Percentiles rank a stretch among this genome's conserved stretches.
Conservation (phyloP, 208 protist species). For the Trichomonas vaginalis region DNA sequence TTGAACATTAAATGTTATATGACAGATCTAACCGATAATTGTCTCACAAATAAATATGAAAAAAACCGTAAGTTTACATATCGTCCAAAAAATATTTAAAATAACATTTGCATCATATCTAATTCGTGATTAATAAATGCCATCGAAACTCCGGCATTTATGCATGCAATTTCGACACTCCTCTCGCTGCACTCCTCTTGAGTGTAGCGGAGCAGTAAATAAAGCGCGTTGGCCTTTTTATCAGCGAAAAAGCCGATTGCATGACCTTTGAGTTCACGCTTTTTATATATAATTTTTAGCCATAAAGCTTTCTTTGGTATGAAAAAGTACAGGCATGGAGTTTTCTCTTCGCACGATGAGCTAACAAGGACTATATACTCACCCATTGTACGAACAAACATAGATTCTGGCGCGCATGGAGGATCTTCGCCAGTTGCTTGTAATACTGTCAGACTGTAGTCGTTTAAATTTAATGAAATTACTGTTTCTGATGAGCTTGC, state of each 20-base stretch:
- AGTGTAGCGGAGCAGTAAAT: background rate
- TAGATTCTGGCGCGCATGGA: background rate
- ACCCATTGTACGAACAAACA: background rate
- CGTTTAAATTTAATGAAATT: background rate
- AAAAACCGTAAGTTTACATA: background rate
- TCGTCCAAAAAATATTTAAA: background rate
- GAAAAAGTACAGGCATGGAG: background rate
- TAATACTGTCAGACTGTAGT: background rate
- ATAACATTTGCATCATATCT: background rate
- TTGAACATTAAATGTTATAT: background rate
- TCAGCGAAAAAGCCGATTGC: background rate
- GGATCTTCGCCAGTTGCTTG: background rate
- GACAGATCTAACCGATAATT: background rate
- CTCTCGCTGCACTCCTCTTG: background rate
- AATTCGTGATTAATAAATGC: background rate
- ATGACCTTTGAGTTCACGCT: background rate
- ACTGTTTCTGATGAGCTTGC: background rate
- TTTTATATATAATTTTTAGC: background rate
- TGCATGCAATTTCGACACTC: background rate
- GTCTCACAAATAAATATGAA: background rate
- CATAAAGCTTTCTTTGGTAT: background rate
- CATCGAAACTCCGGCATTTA: background rate
- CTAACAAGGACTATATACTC: background rate
- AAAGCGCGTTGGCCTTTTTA: background rate
- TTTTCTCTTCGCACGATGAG: background rate